phyloP scores from a whole-genome alignment of 768 basidiomycete genomes.

The Arthromyces matolae region DNA sequence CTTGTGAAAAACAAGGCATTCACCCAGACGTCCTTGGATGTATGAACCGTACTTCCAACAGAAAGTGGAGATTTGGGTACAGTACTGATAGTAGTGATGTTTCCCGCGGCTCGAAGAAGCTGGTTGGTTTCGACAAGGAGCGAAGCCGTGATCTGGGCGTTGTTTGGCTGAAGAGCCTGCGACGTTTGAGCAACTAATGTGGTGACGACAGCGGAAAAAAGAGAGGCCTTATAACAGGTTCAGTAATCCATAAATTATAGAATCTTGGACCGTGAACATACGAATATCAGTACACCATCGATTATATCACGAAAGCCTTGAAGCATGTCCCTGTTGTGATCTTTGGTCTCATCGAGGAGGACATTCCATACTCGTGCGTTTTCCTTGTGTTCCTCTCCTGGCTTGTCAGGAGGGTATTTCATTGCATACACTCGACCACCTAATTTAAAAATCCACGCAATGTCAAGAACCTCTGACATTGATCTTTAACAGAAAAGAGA shows the following conservation, averaged over 20 bases:
- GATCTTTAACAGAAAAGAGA: no score
- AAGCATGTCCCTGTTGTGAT: slow-evolving; percentile 14
- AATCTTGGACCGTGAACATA: background rate
- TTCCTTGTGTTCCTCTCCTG: slow-evolving; percentile 8
- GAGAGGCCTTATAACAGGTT: slow-evolving; percentile 17
- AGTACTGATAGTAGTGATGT: background rate
- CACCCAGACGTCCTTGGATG: background rate
- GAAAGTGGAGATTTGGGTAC: background rate
- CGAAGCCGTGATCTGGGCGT: background rate
- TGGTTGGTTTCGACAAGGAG: background rate
- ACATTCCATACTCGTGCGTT: slow-evolving; percentile 16
- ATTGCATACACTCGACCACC: slow-evolving; percentile 2
- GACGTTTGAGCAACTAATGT: slow-evolving; percentile 19
- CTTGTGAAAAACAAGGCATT: background rate
- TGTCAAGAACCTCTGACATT: no score
- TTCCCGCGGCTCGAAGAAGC: background rate
- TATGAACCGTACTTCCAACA: background rate
- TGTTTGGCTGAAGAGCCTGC: slow-evolving; percentile 15
- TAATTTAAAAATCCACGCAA: no score
- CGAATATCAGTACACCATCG: slow-evolving; percentile 9
- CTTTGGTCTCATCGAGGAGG: slow-evolving; percentile 13
- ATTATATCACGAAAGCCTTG: slow-evolving; percentile 9
- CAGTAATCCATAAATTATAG: no score
- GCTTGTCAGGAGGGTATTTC: slow-evolving; percentile 12
- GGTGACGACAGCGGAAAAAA: slow-evolving; percentile 19